These are phyloP conservation scores for Cordyceps pruinosa DNA, from an alignment of 2,329 filamentous ascomycete species.

Conservation along the genomic window DNA sequence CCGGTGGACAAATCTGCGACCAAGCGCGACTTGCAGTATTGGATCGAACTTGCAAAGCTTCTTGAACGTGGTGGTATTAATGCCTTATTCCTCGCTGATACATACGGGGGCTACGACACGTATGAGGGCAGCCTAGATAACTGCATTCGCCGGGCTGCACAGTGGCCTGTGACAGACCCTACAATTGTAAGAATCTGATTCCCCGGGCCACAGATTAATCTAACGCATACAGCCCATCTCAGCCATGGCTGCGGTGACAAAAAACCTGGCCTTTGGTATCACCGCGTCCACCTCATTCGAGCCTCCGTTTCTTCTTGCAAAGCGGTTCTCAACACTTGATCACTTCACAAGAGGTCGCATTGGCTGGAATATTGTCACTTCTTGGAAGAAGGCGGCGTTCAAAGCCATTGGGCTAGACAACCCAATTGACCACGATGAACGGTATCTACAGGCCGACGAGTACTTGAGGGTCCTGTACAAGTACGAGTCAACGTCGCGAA, in stretches of 20 bases:
- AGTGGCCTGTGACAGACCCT: not conserved
- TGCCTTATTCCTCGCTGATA: not conserved
- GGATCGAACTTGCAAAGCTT: not conserved
- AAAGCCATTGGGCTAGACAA: not conserved
- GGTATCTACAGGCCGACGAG: not conserved
- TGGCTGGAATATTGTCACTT: not conserved
- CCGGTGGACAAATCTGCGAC: not conserved
- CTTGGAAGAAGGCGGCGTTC: not conserved
- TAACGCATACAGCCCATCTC: not conserved
- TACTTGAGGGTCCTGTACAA: not conserved
- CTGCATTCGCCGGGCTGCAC: not conserved
- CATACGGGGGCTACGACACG: not conserved
- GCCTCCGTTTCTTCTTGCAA: not conserved
- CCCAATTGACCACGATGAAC: not conserved
- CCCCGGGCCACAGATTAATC: not conserved
- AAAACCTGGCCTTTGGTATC: not conserved
- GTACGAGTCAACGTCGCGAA: not conserved
- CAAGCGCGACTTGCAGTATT: not conserved
- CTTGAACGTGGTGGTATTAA: not conserved
- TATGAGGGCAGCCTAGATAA: not conserved
- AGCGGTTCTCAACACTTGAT: not conserved
- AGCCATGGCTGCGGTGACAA: not conserved
- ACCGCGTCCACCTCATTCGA: not conserved
- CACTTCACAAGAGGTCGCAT: not conserved
- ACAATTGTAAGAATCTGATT: not conserved